Evolutionary conservation across 2,329 filamentous ascomycete genomes (phyloP), one percentile per base, ranked within the genome.

Genomic region (Thelonectria rubi): DNA sequence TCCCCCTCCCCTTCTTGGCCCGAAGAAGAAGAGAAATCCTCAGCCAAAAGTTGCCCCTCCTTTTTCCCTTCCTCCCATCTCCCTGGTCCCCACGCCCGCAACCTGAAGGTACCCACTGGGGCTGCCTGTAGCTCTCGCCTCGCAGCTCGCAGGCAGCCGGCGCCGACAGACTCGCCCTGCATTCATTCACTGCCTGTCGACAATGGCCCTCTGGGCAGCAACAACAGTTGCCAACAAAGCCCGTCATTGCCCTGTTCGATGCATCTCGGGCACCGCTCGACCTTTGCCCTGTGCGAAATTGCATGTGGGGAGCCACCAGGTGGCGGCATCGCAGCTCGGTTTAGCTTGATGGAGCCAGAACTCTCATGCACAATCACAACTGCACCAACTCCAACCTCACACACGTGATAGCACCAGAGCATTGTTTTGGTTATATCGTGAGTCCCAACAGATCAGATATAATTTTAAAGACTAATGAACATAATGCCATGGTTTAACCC

Each of bases 41-140:
- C 34, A 37, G 12, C 15, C 34, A 15, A 37, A 30, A 30, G 26
- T 50, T 70, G 68, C 68, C 68, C 68, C 68, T 71, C 68, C 65
- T 57, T 57, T 67, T 45, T 58, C 67, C 65, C 54, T 64, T 58
- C 66, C 58, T 54, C 20, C 45, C 34, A 37, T 15, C 67, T 61
- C 62, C 60, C 39, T 55, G 26, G 26, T 30, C 26, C 26, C 26
- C 26, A 30, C 26, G 26, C 26, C 26, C 26, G 26, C 26, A 30
- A 30, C 26, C 7, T 30, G 26, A 30, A 9, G 26, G 26, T 30
- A 30, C 26, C 26, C 26, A 30, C 26, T 30, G 26, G 26, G 4
- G 26, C 26, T 30, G 26, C 26, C 26, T 30, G 26, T 30, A 30
- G 26, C 26, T 30, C 26, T 30, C 26, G 26, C 26, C 7, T 30